Conservation (phyloP, 306 rosid species). For the Lablab purpureus region DNA sequence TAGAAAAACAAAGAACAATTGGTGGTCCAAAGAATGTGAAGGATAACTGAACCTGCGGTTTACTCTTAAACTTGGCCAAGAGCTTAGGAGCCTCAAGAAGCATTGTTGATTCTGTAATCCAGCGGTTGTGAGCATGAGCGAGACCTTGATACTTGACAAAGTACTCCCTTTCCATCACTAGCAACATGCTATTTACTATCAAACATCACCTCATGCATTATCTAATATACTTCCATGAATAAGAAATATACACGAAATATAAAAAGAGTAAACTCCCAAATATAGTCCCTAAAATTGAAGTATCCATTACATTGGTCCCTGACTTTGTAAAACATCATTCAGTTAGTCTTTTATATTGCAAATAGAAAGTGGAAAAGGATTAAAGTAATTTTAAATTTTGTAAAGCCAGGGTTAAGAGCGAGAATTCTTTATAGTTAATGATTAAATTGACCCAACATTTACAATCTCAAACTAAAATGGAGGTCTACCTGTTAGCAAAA, state of each 20-base stretch:
- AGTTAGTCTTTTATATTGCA: background rate
- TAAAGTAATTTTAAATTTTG: background rate
- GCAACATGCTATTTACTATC: conserved; percentile 37
- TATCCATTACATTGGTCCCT: background rate
- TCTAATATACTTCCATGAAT: conserved; percentile 20
- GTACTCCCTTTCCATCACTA: conserved; percentile 50
- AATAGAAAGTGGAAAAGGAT: background rate
- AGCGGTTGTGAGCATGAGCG: conserved; percentile 58
- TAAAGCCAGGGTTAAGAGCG: background rate
- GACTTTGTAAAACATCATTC: background rate
- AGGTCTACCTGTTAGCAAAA: background rate
- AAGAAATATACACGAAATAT: conserved; percentile 23
- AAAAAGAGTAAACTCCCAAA: background rate
- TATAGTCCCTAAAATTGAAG: background rate
- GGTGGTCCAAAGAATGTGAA: conserved; percentile 6
- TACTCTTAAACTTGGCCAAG: conserved; percentile 48
- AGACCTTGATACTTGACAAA: conserved; percentile 53
- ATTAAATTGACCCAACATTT: background rate
- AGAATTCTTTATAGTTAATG: background rate
- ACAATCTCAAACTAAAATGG: background rate
- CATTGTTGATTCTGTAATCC: conserved; percentile 52
- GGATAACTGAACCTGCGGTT: conserved; percentile 41
- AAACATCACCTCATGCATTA: conserved; percentile 15
- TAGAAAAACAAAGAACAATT: background rate
- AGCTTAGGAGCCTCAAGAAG: conserved; percentile 50